These are phyloP conservation scores for Chaetothyriales sp. DNA, from an alignment of 2,329 filamentous ascomycete genomes.

Conservation along the genomic window DNA sequence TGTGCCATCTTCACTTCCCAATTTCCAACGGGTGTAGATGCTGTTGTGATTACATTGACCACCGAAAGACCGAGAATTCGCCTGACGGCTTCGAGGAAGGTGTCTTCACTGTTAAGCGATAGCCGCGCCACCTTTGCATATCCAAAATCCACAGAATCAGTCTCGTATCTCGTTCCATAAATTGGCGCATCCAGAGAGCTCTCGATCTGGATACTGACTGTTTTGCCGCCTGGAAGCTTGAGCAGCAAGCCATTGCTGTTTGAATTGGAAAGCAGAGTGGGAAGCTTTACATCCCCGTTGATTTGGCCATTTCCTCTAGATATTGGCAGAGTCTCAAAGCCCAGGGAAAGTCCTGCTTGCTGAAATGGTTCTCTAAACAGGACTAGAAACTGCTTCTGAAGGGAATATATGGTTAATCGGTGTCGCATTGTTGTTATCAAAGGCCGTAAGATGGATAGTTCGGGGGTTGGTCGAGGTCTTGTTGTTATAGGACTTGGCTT, in stretches of 20 bases:
- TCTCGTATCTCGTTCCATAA: slow-evolving; percentile 12
- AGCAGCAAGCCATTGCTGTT: slow-evolving; percentile 8
- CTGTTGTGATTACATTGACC: not conserved
- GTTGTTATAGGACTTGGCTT: slow-evolving; percentile 40
- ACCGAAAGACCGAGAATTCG: not conserved
- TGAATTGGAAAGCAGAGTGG: slow-evolving; percentile 4
- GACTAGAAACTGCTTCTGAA: slow-evolving; percentile 20
- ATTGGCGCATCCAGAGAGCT: slow-evolving; percentile 13
- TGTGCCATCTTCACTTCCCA: not conserved
- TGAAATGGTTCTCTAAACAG: slow-evolving; percentile 11
- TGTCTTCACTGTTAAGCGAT: not conserved
- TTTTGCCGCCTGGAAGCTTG: slow-evolving; percentile 5
- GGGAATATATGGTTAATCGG: slow-evolving; percentile 19
- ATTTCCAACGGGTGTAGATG: not conserved
- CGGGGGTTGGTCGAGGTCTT: slow-evolving; percentile 33
- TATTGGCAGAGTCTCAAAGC: slow-evolving; percentile 1
- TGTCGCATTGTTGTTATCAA: slow-evolving; percentile 42
- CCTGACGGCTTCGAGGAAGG: not conserved
- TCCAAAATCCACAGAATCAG: slow-evolving; percentile 9
- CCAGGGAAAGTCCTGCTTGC: slow-evolving; percentile 6
- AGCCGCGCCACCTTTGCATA: slow-evolving; percentile 3
- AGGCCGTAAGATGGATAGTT: slow-evolving; percentile 45
- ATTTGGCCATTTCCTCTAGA: not conserved
- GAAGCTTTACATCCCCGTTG: slow-evolving; percentile 4
- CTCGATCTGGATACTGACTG: slow-evolving; percentile 7